Conservation (phyloP, 768 basidiomycete genomes). For the Harrya chromipes region DNA sequence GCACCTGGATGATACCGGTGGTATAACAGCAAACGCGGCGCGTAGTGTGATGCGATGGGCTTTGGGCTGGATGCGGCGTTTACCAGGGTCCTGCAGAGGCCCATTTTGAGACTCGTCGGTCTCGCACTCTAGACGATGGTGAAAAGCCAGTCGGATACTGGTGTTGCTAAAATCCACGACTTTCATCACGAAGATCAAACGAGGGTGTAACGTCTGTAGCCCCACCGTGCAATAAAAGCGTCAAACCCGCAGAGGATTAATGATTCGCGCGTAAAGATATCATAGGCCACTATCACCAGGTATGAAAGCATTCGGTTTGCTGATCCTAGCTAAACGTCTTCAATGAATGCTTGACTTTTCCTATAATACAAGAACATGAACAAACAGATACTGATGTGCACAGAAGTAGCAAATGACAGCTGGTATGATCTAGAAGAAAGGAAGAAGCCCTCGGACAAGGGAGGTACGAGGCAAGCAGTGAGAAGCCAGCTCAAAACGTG, state of each 20-base stretch:
- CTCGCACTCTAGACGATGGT: conserved; percentile 3
- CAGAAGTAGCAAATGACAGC: conserved; percentile 26
- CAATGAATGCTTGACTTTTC: conserved; percentile 12
- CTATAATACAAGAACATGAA: conserved; percentile 33
- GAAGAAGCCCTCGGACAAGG: conserved; percentile 3
- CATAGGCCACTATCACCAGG: too few species aligned
- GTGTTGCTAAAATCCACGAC: conserved; percentile 8
- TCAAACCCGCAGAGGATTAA: too few species aligned
- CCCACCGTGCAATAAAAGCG: too few species aligned
- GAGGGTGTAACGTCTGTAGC: too few species aligned
- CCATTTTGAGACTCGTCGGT: conserved; percentile 8
- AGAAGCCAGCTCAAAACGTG: conserved; percentile 50
- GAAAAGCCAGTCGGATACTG: conserved; percentile 7
- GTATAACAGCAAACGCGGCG: too few species aligned
- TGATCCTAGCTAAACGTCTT: too few species aligned
- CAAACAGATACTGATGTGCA: conserved; percentile 30
- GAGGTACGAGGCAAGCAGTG: conserved; percentile 9
- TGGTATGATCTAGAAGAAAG: conserved; percentile 23
- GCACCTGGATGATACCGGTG: too few species aligned
- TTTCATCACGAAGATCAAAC: too few species aligned
- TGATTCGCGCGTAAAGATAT: too few species aligned
- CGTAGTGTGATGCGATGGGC: conserved; percentile 6
- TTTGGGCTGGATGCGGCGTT: conserved; percentile 11
- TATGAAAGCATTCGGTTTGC: too few species aligned
- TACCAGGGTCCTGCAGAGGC: conserved; percentile 2